Conservation (phyloP, 2,329 filamentous ascomycete genomes). For the Pseudophaeomoniella oleicola region DNA sequence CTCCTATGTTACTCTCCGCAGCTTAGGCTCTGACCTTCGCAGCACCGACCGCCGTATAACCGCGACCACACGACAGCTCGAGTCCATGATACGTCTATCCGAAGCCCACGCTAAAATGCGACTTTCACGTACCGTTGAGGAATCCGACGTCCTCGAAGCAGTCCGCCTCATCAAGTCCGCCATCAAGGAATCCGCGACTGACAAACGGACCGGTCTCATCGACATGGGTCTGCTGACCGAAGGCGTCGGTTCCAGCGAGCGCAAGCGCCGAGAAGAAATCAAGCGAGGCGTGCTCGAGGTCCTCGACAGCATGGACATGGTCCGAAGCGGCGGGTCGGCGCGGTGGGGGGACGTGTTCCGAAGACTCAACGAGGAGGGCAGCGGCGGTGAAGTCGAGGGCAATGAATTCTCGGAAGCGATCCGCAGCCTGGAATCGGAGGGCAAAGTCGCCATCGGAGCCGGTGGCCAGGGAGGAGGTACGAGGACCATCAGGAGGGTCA, state of each 20-base stretch:
- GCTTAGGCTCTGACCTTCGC: slow-evolving; percentile 75
- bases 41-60: slow-evolving; percentile 91
- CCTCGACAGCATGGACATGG: slow-evolving; percentile 50
- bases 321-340: slow-evolving; percentile 42
- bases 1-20: slow-evolving; percentile 88
- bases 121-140: slow-evolving; percentile 59
- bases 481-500: slow-evolving; percentile 66
- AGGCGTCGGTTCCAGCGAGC: slow-evolving; percentile 79
- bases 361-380: slow-evolving; percentile 55
- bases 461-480: slow-evolving; percentile 59
- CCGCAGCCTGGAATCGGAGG: slow-evolving; percentile 69
- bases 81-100: slow-evolving; percentile 93
- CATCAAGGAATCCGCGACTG: slow-evolving; percentile 93
- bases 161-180: slow-evolving; percentile 86
- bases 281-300: slow-evolving; percentile 62
- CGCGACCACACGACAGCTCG: slow-evolving; percentile 87
- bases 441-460: slow-evolving; percentile 61
- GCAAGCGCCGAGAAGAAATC: slow-evolving; percentile 67
- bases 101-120: slow-evolving; percentile 99
- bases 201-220: slow-evolving; percentile 76
- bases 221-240: slow-evolving; percentile 94
- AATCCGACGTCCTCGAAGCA: slow-evolving; percentile 74
- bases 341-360: slow-evolving; percentile 67
- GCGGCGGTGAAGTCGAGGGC: slow-evolving; percentile 54
- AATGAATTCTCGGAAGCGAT: slow-evolving; percentile 74